phyloP scores from a whole-genome alignment of 2,329 filamentous ascomycete species.

The Pyrenochaeta sp. region DNA sequence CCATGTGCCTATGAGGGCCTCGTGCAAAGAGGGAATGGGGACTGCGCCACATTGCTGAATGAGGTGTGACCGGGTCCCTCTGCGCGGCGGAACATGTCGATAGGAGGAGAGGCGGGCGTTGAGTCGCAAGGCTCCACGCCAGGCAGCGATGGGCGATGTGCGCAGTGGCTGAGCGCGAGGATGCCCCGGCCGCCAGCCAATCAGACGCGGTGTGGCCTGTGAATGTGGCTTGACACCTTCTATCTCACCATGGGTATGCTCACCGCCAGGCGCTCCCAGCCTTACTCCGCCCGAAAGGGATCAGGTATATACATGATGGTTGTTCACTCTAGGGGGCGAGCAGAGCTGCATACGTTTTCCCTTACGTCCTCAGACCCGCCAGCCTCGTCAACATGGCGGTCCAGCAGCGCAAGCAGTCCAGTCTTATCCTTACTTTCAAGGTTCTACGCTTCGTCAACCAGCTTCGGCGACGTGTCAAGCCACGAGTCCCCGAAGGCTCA shows the following conservation, averaged over 20 bases:
- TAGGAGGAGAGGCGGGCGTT: constrained; percentile 26
- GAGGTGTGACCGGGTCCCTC: constrained; percentile 22
- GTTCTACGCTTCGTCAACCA: constrained; percentile 50
- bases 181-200: constrained; percentile 15
- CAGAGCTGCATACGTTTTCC: constrained; percentile 25
- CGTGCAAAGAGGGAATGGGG: constrained; percentile 9
- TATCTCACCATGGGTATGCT: constrained; percentile 24
- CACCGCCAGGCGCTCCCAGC: constrained; percentile 36
- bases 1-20: constrained; percentile 25
- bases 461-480: constrained; percentile 49
- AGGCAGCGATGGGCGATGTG: constrained; percentile 2
- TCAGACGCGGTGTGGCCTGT: constrained; percentile 25
- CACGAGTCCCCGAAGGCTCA: constrained; percentile 35
- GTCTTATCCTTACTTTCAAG: constrained; percentile 48
- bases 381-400: constrained; percentile 41
- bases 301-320: constrained; percentile 32
- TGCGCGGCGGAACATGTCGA: constrained; percentile 17
- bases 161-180: constrained; percentile 19
- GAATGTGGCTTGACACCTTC: constrained; percentile 21
- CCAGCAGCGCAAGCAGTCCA: constrained; percentile 34
- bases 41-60: constrained; percentile 35
- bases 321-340: constrained; percentile 13
- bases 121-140: constrained; percentile 14
- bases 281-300: constrained; percentile 34
- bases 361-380: constrained; percentile 29